Evolutionary conservation across 2,329 filamentous ascomycete species (phyloP).

Genomic region (Ceratocystis alfenasii): DNA sequence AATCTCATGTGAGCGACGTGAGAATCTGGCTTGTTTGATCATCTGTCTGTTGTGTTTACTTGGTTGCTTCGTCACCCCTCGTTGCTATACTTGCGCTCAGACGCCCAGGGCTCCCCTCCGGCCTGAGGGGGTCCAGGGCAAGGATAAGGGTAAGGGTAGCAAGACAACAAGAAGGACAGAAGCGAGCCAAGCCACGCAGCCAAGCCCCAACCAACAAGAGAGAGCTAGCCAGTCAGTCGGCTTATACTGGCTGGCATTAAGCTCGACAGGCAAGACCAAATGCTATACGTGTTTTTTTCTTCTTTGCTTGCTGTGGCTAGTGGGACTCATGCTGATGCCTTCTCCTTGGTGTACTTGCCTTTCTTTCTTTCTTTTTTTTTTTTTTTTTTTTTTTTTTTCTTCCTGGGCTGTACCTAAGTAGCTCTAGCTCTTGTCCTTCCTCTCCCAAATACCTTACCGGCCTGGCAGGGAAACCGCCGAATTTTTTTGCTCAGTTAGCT

Average conservation of each 20-base stretch:
- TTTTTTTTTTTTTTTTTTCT: not conserved
- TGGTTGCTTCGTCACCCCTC: not conserved
- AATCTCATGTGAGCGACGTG: not conserved
- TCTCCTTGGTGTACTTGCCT: no score
- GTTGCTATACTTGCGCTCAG: not conserved
- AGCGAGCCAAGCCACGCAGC: constrained; percentile 2
- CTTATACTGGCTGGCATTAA: not conserved
- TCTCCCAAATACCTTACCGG: not conserved
- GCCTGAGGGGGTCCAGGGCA: not conserved
- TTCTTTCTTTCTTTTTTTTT: not conserved
- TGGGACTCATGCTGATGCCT: not conserved
- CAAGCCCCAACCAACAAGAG: not conserved
- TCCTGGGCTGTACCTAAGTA: no score
- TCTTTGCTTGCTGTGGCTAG: not conserved
- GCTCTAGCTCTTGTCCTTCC: not conserved
- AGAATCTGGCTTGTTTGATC: constrained; percentile 5
- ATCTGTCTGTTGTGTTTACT: not conserved
- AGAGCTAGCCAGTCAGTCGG: not conserved
- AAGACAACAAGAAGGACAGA: not conserved
- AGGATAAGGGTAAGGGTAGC: not conserved
- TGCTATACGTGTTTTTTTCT: not conserved
- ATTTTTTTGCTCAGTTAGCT: constrained; percentile 3
- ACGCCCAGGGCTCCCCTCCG: not conserved
- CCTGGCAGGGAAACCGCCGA: not conserved
- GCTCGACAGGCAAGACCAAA: not conserved